Evolutionary conservation across 2,329 filamentous ascomycete genomes (phyloP).

Genomic region (Claviceps africana): DNA sequence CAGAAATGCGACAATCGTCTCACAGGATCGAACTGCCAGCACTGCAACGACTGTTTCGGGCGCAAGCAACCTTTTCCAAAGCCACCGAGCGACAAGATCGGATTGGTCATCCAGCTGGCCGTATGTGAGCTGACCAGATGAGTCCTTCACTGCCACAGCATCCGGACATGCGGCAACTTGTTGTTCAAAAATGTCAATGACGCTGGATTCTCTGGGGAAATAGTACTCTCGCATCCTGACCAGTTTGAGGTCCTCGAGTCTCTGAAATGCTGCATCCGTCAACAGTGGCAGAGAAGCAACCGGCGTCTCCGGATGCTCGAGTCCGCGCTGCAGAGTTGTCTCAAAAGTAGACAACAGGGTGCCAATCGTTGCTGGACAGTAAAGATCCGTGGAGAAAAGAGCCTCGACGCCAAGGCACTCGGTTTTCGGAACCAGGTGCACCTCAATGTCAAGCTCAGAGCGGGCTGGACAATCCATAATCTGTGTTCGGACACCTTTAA

Average conservation of each 20-base stretch:
- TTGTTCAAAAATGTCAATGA: background rate
- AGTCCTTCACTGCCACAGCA: slow-evolving; percentile 1
- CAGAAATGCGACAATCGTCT: slow-evolving; percentile 6
- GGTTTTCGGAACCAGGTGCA: background rate
- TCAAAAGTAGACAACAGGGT: background rate
- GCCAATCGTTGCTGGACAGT: background rate
- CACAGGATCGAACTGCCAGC: background rate
- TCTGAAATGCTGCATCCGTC: background rate
- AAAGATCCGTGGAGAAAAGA: background rate
- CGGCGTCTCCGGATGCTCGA: background rate
- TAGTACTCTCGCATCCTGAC: background rate
- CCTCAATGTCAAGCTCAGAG: background rate
- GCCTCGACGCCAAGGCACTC: background rate
- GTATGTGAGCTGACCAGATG: background rate
- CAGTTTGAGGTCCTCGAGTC: background rate
- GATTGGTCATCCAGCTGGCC: background rate
- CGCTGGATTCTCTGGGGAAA: slow-evolving; percentile 1
- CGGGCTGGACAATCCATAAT: background rate
- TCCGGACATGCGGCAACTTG: background rate
- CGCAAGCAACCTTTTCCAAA: background rate
- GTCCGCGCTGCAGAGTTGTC: background rate
- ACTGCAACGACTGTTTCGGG: background rate
- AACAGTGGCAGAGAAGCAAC: background rate
- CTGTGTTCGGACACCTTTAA: background rate
- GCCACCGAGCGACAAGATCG: background rate